Conservation (phyloP, 371 early-diverging fungal genomes). For the Syncephalis plumigaleata region DNA sequence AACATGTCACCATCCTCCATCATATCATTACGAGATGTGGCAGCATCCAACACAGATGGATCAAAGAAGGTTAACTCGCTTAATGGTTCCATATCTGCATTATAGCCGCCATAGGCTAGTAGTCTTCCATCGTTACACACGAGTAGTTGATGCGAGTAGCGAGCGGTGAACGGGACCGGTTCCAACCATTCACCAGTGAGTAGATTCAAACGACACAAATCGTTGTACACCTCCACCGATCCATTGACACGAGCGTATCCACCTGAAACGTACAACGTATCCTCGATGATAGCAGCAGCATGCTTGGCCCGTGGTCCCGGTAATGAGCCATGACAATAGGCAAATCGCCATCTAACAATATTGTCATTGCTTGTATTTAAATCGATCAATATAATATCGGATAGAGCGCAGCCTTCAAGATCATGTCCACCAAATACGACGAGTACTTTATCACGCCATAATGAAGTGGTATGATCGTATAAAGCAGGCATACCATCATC, state of each 20-base stretch:
- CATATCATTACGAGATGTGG: too few species aligned
- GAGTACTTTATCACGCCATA: constrained; percentile 37
- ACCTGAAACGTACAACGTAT: constrained; percentile 45
- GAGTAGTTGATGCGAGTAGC: constrained; percentile 40
- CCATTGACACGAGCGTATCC: constrained; percentile 12
- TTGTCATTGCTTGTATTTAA: constrained; percentile 35
- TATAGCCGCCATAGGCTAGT: constrained; percentile 44
- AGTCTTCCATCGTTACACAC: constrained; percentile 28
- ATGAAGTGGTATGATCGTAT: constrained; percentile 37
- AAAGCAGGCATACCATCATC: too few species aligned
- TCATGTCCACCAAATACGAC: constrained; percentile 61
- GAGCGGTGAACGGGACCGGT: constrained; percentile 31
- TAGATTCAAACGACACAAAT: constrained; percentile 38
- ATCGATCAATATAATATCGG: constrained; percentile 40
- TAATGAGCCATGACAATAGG: constrained; percentile 12
- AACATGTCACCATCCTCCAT: too few species aligned
- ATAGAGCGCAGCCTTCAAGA: constrained; percentile 29
- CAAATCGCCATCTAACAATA: constrained; percentile 8
- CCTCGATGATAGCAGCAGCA: constrained; percentile 39
- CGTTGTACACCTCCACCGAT: constrained; percentile 19
- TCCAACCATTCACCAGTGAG: constrained; percentile 41
- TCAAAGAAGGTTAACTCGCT: constrained; percentile 37
- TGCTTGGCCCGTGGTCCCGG: constrained; percentile 45
- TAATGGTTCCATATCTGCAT: constrained; percentile 40
- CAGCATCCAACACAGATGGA: constrained; percentile 18